phyloP scores from a whole-genome alignment of 2,329 filamentous ascomycete species.

The Volutella citrinella region DNA sequence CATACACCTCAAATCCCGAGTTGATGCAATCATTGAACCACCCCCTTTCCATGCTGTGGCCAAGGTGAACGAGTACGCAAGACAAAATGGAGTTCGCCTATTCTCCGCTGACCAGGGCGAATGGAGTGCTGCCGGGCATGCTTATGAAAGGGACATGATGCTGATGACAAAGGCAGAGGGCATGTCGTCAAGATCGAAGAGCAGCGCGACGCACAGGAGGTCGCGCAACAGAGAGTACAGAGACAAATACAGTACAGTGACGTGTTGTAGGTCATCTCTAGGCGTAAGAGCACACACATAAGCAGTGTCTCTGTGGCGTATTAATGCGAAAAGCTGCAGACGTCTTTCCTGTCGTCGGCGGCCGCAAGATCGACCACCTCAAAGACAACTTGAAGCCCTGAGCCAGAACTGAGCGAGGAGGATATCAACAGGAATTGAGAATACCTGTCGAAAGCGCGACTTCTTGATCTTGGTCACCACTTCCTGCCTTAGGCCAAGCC shows the following conservation, averaged over 20 bases:
- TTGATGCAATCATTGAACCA: conserved; percentile 67
- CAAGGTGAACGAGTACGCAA: conserved; percentile 67
- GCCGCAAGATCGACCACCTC: conserved; percentile 66
- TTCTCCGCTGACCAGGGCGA: conserved; percentile 54
- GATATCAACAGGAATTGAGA: conserved; percentile 68
- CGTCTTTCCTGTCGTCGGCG: conserved; percentile 71
- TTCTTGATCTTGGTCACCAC: no score
- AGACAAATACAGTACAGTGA: conserved; percentile 48
- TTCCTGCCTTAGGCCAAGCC: no score
- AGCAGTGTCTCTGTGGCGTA: conserved; percentile 65
- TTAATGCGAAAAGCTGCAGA: conserved; percentile 68
- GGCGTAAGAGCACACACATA: conserved; percentile 39
- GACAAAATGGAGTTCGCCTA: conserved; percentile 64
- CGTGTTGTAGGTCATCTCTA: conserved; percentile 48
- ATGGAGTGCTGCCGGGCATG: conserved; percentile 38
- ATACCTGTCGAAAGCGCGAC: no score
- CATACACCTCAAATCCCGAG: conserved; percentile 62
- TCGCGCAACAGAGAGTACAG: conserved; percentile 39
- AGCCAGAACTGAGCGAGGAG: conserved; percentile 55
- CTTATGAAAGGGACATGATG: conserved; percentile 42
- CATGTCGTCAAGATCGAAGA: conserved; percentile 47
- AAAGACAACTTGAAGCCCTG: conserved; percentile 66
- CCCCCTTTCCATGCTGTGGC: conserved; percentile 44
- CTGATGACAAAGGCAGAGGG: conserved; percentile 41
- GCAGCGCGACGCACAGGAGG: conserved; percentile 31